Evolutionary conservation across 257 asterid genomes (phyloP), one percentile per base, ranked within the genome.

Genomic region (Jacaranda mimosifolia): DNA sequence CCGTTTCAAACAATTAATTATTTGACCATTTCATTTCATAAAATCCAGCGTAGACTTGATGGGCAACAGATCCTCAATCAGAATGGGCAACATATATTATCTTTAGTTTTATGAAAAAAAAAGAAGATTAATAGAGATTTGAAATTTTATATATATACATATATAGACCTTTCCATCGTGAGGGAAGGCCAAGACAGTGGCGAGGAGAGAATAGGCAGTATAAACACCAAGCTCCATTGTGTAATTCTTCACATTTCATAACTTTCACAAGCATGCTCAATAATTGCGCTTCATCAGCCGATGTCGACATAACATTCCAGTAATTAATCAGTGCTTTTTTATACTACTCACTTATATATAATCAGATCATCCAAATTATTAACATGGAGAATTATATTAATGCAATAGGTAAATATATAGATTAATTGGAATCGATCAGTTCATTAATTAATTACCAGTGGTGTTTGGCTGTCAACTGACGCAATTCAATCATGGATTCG

Each of bases 201-300:
- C 87, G 3, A 87, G 74, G 2, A 87, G 91, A 6, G 91, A 87
- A 62, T 87, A 85, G 40, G 89, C 91, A 13, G 91, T 87, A 79
- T 83, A 87, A 75, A 87, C 89, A 4, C 91, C 91, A 26, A 87
- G 85, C 73, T 87, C 91, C 91, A 87, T 85, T 3, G 89, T 87
- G 84, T n/a, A n/a, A n/a, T 26, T 26, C 32, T 26, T 26, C 2
- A 2, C 32, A 26, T 26, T 26, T 26, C 32, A 26, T 26, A 26
- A 26, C 83, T 56, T 87, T 87, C 78, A 87, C 46, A 26, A 87
- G 86, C 91, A 87, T 83, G 87, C 64, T 87, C 83, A 87, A 79
- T 68, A 85, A 83, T 51, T 87, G 92, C 52, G 88, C 89, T 45
- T 87, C 89, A 72, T 87, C 92, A 3, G 92, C 92, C 0, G 92